Percentiles rank a stretch among this genome's conserved stretches.
Conservation (phyloP, 306 rosid species). For the Citrullus amarus region DNA sequence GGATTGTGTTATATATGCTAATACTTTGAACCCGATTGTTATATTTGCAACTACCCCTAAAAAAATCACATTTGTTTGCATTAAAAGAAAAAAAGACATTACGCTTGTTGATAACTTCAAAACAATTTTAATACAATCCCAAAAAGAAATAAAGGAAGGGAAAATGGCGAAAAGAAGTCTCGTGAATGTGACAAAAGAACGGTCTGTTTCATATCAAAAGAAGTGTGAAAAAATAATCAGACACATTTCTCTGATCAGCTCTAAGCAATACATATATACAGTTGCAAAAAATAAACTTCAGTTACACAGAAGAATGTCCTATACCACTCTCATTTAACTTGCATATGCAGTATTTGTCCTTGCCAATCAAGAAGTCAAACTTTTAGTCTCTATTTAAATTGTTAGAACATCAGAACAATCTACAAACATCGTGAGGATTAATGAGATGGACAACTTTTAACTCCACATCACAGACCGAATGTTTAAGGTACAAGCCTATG, state of each 20-base stretch:
- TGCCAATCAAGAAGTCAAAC: background rate
- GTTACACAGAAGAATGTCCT: background rate
- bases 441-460: background rate
- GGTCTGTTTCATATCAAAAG: background rate
- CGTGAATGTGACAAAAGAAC: background rate
- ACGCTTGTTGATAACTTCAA: background rate
- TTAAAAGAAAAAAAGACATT: background rate
- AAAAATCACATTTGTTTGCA: background rate
- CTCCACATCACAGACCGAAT: background rate
- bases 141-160: background rate
- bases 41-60: too few species aligned
- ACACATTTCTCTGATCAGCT: background rate
- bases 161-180: background rate
- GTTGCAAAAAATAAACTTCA: background rate
- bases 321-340: background rate
- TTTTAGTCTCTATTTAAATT: background rate
- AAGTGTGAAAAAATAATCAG: background rate
- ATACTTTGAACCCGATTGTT: too few species aligned
- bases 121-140: background rate
- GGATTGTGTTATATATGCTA: too few species aligned
- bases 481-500: background rate
- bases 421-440: background rate
- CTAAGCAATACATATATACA: background rate
- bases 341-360: background rate
- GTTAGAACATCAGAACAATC: background rate